These are phyloP conservation scores for Salvia rosmarinus DNA, from an alignment of 257 asterid genomes.

Conservation along the genomic window DNA sequence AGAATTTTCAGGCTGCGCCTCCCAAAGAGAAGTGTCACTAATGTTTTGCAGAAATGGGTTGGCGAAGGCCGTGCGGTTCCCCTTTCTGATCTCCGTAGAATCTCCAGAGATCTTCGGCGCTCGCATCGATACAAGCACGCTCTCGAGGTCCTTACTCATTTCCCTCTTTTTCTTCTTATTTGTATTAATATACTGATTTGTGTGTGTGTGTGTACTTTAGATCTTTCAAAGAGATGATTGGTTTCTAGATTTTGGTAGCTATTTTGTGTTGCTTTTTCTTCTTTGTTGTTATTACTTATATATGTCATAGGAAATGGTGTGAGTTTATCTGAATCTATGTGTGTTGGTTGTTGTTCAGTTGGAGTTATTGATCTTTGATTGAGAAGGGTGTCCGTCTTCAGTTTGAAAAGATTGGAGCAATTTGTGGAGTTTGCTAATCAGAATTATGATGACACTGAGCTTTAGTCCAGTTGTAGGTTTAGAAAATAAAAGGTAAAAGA, in stretches of 20 bases:
- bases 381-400: neutral
- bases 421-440: neutral
- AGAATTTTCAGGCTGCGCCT: conserved; percentile 80
- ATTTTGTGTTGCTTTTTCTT: neutral
- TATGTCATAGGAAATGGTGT: neutral
- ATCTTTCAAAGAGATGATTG: neutral
- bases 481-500: neutral
- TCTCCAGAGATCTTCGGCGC: conserved; percentile 74
- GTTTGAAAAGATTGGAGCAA: neutral
- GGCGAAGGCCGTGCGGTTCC: conserved; percentile 61
- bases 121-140: conserved; percentile 87
- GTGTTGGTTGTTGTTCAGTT: conserved; percentile 10
- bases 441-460: neutral
- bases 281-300: neutral
- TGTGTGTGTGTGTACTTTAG: neutral
- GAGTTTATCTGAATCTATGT: neutral
- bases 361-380: conserved; percentile 5
- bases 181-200: neutral
- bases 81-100: conserved; percentile 70
- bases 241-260: neutral
- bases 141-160: conserved; percentile 63
- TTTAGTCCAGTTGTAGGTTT: neutral
- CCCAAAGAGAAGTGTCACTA: conserved; percentile 83
- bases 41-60: conserved; percentile 76
- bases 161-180: neutral